phyloP scores from a whole-genome alignment of 805 yeast species.

The Metahyphopichia silvanorum region DNA sequence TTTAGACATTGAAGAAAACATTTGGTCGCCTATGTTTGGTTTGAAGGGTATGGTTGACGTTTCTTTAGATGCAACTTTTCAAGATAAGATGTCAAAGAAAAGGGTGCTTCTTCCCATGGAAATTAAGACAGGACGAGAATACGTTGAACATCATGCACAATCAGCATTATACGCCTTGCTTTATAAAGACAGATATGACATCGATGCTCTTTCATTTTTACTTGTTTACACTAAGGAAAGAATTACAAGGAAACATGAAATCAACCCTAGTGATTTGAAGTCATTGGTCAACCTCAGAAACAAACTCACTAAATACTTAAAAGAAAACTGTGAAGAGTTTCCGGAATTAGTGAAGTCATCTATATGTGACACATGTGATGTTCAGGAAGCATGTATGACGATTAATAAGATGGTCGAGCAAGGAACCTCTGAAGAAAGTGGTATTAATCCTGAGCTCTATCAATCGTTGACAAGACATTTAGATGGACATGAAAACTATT shows the following conservation, averaged over 20 bases:
- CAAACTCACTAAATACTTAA: slow-evolving; percentile 56
- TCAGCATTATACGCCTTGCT: slow-evolving; percentile 77
- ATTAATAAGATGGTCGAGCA: slow-evolving; percentile 55
- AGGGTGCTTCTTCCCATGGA: slow-evolving; percentile 75
- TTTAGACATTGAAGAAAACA: slow-evolving; percentile 83
- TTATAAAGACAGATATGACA: slow-evolving; percentile 73
- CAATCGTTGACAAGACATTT: slow-evolving; percentile 51
- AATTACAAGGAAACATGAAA: slow-evolving; percentile 52
- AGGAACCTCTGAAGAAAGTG: slow-evolving; percentile 55
- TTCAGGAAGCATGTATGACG: slow-evolving; percentile 60
- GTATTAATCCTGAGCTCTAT: slow-evolving; percentile 47
- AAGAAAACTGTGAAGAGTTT: slow-evolving; percentile 45
- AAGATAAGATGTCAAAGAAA: slow-evolving; percentile 15
- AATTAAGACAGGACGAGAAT: slow-evolving; percentile 77
- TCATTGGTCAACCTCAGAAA: slow-evolving; percentile 73
- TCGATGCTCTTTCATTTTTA: slow-evolving; percentile 61
- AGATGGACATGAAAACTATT: slow-evolving; percentile 32
- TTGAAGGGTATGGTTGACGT: slow-evolving; percentile 88
- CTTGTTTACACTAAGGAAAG: slow-evolving; percentile 70
- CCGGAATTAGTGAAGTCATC: slow-evolving; percentile 55
- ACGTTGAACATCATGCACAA: slow-evolving; percentile 78
- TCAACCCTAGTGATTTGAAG: slow-evolving; percentile 54
- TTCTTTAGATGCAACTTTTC: slow-evolving; percentile 61
- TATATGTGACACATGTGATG: slow-evolving; percentile 60
- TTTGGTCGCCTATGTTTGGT: slow-evolving; percentile 91